These are phyloP conservation scores for Fusarium liriodendri DNA, from an alignment of 2,329 filamentous ascomycete genomes.

Conservation along the genomic window DNA sequence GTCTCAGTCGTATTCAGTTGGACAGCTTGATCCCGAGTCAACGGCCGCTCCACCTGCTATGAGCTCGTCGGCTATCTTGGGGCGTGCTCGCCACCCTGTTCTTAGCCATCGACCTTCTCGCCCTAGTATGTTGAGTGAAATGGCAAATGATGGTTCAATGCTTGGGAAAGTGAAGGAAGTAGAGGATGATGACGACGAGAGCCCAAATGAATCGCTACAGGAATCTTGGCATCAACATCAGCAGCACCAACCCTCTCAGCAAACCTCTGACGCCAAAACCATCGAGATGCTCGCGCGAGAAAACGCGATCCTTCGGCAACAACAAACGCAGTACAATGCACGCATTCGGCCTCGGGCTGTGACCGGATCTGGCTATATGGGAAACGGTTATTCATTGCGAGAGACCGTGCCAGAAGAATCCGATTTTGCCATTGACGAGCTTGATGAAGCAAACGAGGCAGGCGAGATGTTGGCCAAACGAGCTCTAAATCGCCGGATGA, in stretches of 20 bases:
- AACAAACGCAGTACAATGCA: conserved; percentile 65
- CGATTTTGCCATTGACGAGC: conserved; percentile 79
- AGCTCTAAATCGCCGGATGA: conserved; percentile 64
- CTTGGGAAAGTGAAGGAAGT: conserved; percentile 78
- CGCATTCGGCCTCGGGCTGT: conserved; percentile 69
- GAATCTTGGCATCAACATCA: conserved; percentile 63
- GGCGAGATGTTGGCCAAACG: conserved; percentile 61
- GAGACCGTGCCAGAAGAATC: conserved; percentile 73
- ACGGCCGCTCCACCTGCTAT: conserved; percentile 52
- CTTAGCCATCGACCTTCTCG: conserved; percentile 86
- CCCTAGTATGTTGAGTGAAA: conserved; percentile 80
- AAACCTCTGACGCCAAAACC: conserved; percentile 63
- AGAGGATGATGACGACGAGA: conserved; percentile 74
- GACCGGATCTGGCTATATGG: conserved; percentile 64
- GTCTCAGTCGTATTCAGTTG: conserved; percentile 96
- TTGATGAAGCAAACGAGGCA: conserved; percentile 70
- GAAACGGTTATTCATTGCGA: conserved; percentile 69
- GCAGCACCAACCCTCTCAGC: conserved; percentile 50
- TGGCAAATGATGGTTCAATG: conserved; percentile 71
- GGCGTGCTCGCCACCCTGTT: conserved; percentile 70
- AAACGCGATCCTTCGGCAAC: conserved; percentile 71
- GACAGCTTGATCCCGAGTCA: conserved; percentile 81
- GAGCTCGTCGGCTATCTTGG: conserved; percentile 61
- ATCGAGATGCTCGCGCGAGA: conserved; percentile 73
- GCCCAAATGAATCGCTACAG: conserved; percentile 60